These are phyloP conservation scores for Auricularia sp. DNA, from an alignment of 768 basidiomycete species.

Conservation along the genomic window DNA sequence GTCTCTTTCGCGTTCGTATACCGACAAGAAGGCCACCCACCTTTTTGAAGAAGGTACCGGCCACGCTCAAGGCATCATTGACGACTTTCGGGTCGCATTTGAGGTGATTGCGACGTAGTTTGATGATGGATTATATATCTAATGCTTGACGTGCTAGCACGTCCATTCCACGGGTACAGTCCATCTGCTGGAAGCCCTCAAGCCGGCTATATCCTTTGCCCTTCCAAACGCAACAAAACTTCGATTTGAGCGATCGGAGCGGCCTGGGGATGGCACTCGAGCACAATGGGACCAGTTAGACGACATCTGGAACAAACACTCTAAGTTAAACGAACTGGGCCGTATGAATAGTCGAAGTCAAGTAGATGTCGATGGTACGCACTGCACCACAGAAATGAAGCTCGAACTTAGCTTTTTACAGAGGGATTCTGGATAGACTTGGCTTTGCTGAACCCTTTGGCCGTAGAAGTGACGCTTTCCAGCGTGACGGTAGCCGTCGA, in stretches of 20 bases:
- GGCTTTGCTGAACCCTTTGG: conserved; percentile 58
- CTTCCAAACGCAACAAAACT: conserved; percentile 45
- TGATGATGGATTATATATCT: conserved; percentile 11
- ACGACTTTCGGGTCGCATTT: conserved; percentile 84
- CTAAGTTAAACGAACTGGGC: conserved; percentile 45
- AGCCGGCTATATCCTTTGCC: conserved; percentile 61
- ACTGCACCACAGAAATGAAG: background rate
- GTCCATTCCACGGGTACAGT: conserved; percentile 49
- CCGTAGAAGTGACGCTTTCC: conserved; percentile 60
- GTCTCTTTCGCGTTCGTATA: conserved; percentile 25
- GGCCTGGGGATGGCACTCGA: background rate
- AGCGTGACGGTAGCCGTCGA: conserved; percentile 48
- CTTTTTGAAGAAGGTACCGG: background rate
- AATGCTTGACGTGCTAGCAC: conserved; percentile 41
- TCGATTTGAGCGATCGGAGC: conserved; percentile 26
- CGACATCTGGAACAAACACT: conserved; percentile 53
- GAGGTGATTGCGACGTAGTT: conserved; percentile 34
- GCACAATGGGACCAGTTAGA: conserved; percentile 53
- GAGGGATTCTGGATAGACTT: conserved; percentile 75
- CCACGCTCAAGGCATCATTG: conserved; percentile 17
- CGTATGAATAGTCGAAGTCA: conserved; percentile 44
- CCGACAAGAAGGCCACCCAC: background rate
- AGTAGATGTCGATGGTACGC: conserved; percentile 54
- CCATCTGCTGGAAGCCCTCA: conserved; percentile 34
- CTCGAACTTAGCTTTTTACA: conserved; percentile 17